Evolutionary conservation across 257 asterid genomes (phyloP).

Genomic region (Scutellaria baicalensis): DNA sequence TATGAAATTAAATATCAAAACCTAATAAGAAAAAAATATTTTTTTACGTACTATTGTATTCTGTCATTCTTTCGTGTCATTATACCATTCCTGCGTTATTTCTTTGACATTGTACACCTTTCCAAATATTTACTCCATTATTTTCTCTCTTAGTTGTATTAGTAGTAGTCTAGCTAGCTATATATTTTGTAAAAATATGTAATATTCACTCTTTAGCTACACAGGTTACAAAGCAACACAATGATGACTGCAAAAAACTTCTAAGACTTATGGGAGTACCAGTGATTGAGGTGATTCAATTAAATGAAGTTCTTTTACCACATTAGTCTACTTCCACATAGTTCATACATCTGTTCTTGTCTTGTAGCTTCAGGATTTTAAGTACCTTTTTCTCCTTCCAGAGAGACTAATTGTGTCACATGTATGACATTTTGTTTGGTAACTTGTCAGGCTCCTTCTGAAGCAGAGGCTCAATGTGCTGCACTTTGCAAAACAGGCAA

Average conservation of each 20-base stretch:
- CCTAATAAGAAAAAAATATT: no score
- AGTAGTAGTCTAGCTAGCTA: neutral
- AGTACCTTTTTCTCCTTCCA: neutral
- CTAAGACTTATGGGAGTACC: slow-evolving; percentile 98
- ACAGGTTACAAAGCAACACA: slow-evolving; percentile 90
- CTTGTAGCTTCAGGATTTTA: neutral
- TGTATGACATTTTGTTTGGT: slow-evolving; percentile 9
- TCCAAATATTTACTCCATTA: no score
- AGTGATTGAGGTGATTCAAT: slow-evolving; percentile 74
- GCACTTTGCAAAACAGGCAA: slow-evolving; percentile 71
- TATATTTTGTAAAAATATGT: neutral
- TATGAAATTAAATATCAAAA: no score
- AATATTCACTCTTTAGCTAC: slow-evolving; percentile 15
- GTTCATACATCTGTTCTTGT: neutral
- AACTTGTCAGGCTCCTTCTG: slow-evolving; percentile 80
- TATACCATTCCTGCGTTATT: no score
- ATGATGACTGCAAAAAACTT: slow-evolving; percentile 92
- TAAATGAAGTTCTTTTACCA: neutral
- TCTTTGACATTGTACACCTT: neutral
- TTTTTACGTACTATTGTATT: no score
- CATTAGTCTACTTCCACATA: neutral
- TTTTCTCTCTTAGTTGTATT: slow-evolving; percentile 7
- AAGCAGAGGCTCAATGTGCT: slow-evolving; percentile 99
- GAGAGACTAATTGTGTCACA: neutral
- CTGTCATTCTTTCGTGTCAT: no score